Conservation (phyloP, 2,329 filamentous ascomycete genomes). For the Pseudocercospora cruenta region DNA sequence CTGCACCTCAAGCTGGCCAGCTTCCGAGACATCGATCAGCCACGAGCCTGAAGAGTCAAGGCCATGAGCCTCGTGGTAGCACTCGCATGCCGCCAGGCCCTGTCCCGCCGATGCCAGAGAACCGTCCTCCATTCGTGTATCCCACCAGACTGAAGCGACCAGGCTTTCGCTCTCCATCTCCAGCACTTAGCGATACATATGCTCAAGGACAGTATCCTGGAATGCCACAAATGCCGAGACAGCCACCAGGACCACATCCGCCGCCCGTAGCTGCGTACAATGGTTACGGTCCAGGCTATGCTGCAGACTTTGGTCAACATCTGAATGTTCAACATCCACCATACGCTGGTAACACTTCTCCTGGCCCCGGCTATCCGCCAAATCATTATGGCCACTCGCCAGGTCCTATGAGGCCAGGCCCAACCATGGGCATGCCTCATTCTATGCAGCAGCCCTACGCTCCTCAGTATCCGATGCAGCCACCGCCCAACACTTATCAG, state of each 20-base stretch:
- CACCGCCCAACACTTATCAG: slow-evolving; percentile 18
- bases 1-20: slow-evolving; percentile 40
- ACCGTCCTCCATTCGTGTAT: slow-evolving; percentile 47
- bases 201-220: slow-evolving; percentile 35
- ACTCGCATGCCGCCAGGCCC: slow-evolving; percentile 37
- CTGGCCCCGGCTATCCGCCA: slow-evolving; percentile 30
- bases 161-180: slow-evolving; percentile 48
- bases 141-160: slow-evolving; percentile 47
- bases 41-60: slow-evolving; percentile 50
- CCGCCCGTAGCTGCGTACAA: slow-evolving; percentile 35
- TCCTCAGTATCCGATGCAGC: slow-evolving; percentile 27
- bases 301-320: slow-evolving; percentile 28
- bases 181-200: slow-evolving; percentile 48
- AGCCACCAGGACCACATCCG: slow-evolving; percentile 31
- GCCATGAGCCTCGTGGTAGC: slow-evolving; percentile 37
- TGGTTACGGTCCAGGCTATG: slow-evolving; percentile 35
- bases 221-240: slow-evolving; percentile 27
- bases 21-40: slow-evolving; percentile 49
- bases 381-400: slow-evolving; percentile 31
- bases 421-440: slow-evolving; percentile 26
- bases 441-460: slow-evolving; percentile 26
- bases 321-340: slow-evolving; percentile 34
- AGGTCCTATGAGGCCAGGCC: slow-evolving; percentile 29
- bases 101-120: slow-evolving; percentile 39
- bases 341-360: slow-evolving; percentile 31